Evolutionary conservation across 306 rosid genomes (phyloP), one percentile per base, ranked within the genome.

Genomic region (Rosa multiflora): DNA sequence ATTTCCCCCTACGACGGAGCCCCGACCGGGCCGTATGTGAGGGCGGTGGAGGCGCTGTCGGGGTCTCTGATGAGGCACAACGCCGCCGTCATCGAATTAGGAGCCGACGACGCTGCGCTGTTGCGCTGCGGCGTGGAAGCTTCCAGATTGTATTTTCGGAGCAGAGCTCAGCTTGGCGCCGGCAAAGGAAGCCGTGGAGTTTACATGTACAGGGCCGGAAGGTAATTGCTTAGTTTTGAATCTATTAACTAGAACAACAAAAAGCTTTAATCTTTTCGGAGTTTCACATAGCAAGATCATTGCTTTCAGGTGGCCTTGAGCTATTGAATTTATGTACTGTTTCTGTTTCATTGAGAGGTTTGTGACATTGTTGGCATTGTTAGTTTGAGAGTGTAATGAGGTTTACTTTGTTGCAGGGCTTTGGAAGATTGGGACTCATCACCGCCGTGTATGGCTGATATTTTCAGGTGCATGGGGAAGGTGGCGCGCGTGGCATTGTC

Each of bases 361-460:
- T 39, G 23, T 53, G 48, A 64, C 9, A 55, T 2, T 32, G 37
- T 32, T 32, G 37, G 37, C 37, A 29, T 8, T 23, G 43, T 66
- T 59, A n/a, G 23, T 4, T 5, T 9, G 43, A 43, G 21, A 18
- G 17, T 66, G 63, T 20, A 44, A 76, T 49, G 75, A 39, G 8
- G 5, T 43, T 42, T 49, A 32, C 39, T n/a, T 69, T 85, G 75
- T 82, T 90, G 85, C 84, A 95, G 99, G 92, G 91, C 94, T 59
- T 77, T 93, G 86, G 99, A 95, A 87, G 98, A 93, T 83, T 93
- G 94, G 88, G 97, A 95, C 83, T 93, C 93, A 40, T 93, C 96
- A 47, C 99, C 99, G 14, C 99, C 99, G 8, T 89, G 99, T 78
- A 88, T 93, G 98, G 88, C 94, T 72, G 99, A 95, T 78, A 80